Conservation (phyloP, 2,329 filamentous ascomycete species). For the Penicillium sp. region DNA sequence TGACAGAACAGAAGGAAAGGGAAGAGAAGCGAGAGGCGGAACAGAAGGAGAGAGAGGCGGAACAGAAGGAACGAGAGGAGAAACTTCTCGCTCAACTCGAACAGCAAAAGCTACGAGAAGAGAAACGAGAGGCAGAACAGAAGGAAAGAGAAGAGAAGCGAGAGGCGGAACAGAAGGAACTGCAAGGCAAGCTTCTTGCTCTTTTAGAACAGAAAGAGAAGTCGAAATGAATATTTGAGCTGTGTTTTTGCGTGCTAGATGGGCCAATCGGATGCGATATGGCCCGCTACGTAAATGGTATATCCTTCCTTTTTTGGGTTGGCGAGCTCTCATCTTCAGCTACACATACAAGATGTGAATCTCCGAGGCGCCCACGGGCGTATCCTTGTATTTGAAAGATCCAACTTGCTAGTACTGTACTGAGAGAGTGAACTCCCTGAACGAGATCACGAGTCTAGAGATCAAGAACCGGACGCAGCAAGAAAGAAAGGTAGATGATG, state of each 20-base stretch:
- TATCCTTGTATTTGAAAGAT: neutral
- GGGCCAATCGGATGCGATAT: neutral
- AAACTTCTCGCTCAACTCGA: too few relatives aligned
- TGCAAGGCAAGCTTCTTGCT: conserved; percentile 1
- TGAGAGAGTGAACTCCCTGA: too few relatives aligned
- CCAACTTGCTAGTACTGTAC: neutral
- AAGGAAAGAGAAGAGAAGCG: neutral
- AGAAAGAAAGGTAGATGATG: too few relatives aligned
- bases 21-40: conserved; percentile 3
- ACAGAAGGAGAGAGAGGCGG: neutral
- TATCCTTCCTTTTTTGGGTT: neutral
- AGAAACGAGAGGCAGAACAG: neutral
- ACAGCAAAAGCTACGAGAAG: too few relatives aligned
- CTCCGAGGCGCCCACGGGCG: neutral
- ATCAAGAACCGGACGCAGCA: too few relatives aligned
- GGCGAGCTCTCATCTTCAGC: neutral
- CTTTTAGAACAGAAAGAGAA: conserved; percentile 1
- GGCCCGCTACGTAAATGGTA: neutral
- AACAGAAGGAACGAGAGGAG: too few relatives aligned
- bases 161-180: neutral
- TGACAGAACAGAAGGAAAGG: conserved; percentile 2
- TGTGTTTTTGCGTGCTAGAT: neutral
- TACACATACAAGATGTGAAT: neutral
- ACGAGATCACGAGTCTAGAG: too few relatives aligned
- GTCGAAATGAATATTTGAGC: neutral